These are phyloP conservation scores for Viridothelium virens DNA, from an alignment of 495 filamentous ascomycete genomes.

Conservation along the genomic window DNA sequence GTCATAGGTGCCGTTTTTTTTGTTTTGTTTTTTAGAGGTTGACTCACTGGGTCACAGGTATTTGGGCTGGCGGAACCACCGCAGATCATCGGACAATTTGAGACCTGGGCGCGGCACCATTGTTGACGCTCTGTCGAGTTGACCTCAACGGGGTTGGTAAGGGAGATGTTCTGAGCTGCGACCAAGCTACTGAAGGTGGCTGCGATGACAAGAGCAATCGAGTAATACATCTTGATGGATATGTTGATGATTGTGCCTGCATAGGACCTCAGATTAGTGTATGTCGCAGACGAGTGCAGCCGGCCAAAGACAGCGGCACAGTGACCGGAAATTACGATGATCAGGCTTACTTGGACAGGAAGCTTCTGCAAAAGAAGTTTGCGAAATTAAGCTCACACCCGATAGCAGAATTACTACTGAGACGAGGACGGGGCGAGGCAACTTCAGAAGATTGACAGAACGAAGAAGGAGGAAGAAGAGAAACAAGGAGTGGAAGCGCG, in stretches of 20 bases:
- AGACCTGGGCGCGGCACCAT: constrained; percentile 34
- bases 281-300: background rate
- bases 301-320: background rate
- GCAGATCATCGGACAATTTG: constrained; percentile 36
- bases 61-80: constrained; percentile 28
- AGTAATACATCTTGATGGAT: constrained; percentile 32
- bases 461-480: constrained; percentile 18
- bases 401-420: background rate
- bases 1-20: too few relatives aligned
- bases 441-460: constrained; percentile 13
- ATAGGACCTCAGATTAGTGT: background rate
- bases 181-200: constrained; percentile 31
- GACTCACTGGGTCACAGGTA: constrained; percentile 33
- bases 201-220: constrained; percentile 31
- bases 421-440: background rate
- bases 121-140: constrained; percentile 11
- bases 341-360: background rate
- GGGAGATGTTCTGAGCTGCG: constrained; percentile 33
- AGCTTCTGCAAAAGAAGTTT: background rate
- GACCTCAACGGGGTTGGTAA: constrained; percentile 25
- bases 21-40: background rate
- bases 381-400: background rate
- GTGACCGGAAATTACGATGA: background rate
- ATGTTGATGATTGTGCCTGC: constrained; percentile 11
- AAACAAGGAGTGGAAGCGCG: background rate